These are phyloP conservation scores for Mycena albidolilacea DNA, from an alignment of 768 basidiomycete species.

Conservation along the genomic window DNA sequence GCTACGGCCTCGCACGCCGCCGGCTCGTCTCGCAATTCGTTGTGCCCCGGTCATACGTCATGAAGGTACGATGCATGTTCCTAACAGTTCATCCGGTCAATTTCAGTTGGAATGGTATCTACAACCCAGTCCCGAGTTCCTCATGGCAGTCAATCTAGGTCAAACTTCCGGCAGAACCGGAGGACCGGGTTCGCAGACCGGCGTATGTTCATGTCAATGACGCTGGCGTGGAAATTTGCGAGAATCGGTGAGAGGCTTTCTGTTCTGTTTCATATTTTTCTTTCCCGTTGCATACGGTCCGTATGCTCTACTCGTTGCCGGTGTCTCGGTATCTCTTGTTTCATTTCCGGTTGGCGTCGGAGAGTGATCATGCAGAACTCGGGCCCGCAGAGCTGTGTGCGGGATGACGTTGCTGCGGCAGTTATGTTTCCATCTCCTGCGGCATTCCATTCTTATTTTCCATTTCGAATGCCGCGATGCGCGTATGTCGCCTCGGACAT, in stretches of 20 bases:
- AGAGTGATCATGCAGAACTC: neutral
- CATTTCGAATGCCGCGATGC: constrained; percentile 21
- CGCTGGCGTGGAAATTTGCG: constrained; percentile 84
- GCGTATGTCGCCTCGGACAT: constrained; percentile 1
- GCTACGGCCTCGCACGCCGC: constrained; percentile 85
- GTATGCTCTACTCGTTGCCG: constrained; percentile 4
- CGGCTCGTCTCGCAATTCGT: constrained; percentile 87
- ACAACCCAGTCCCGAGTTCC: neutral
- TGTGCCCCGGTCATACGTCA: constrained; percentile 86
- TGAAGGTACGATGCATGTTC: constrained; percentile 71
- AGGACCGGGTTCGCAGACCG: constrained; percentile 89
- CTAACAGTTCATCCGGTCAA: neutral
- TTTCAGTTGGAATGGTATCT: neutral
- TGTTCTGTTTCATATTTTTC: constrained; percentile 32
- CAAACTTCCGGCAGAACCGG: constrained; percentile 89
- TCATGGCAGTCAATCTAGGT: constrained; percentile 61
- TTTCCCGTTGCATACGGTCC: neutral
- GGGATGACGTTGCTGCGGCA: neutral
- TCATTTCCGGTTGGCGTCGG: constrained; percentile 7
- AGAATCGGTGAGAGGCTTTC: constrained; percentile 74
- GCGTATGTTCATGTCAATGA: constrained; percentile 87
- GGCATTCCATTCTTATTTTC: neutral
- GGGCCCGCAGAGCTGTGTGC: neutral
- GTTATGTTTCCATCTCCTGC: neutral
- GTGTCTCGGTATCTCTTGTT: neutral